Base-by-base conservation (phyloP, 192 early-diverging fungal genomes). In the Haplosporangium gracile region DNA sequence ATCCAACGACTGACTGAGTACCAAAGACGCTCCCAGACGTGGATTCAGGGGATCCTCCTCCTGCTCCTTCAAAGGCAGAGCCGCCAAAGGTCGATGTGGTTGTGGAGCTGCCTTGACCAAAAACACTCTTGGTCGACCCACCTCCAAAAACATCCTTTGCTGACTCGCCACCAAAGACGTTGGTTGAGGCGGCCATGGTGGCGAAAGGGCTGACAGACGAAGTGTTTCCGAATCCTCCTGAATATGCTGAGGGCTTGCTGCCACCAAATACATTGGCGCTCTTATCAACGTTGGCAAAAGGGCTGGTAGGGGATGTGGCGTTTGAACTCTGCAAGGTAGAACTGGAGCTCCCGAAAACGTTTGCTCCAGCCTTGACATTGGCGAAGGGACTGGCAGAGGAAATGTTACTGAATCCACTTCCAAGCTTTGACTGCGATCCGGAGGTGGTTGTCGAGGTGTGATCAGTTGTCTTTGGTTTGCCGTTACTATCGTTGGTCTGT, bases 1-100 rank as follows among this genome's bases (percentile, higher is more conserved):
- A 86, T 49, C 84, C 84, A 39, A 86, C 34, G 15, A 86, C 74
- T 5, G 84, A 86, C 38, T 42, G 77, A 11, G 84, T 47, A 38
- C 84, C 84, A 65, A 86, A 86, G 0, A 86, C 72, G 49, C 79
- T 86, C 5, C 84, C 84, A 22, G 79, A 75, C 11, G 84, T 81
- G 39, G 79, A 80, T 29, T 86, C 84, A 18, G 72, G 42, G 6
- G 78, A 15, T 26, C 18, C 10, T 34, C 40, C 34, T 34, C 40
- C 34, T 15, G 57, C 47, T 11, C 55, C 18, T 22, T 68, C 72
- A 65, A 75, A 75, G 16, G 60, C 74, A n/a, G 68, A 72, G 29
- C 68, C 8, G 22, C 72, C 72, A 65, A 75, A 75, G n/a, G 60
- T 57, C 20, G 68, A 72, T 2, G 68, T 24, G 15, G 49, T 76